A percentile compares a stretch with the other conserved stretches of the same genome.
Conservation (phyloP, 805 yeast genomes). For the Cyberlindnera maclurae region DNA sequence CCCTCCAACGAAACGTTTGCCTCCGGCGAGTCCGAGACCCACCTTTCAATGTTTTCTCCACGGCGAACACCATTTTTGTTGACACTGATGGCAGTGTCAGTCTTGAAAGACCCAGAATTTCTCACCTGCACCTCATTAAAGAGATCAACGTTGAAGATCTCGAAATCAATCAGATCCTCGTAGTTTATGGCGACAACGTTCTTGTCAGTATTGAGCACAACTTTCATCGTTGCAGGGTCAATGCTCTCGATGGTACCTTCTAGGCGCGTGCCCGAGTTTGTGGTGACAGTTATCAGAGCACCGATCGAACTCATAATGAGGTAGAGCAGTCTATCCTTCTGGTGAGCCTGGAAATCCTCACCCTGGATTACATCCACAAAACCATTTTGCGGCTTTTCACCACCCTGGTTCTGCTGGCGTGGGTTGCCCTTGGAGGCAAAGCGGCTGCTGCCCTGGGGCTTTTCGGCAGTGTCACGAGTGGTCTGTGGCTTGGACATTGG, state of each 20-base stretch:
- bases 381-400: slow-evolving; percentile 1
- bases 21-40: slow-evolving; percentile 46
- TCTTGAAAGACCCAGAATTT: slow-evolving; percentile 45
- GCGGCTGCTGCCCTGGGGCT: slow-evolving; percentile 8
- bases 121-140: slow-evolving; percentile 9
- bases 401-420: slow-evolving; percentile 2
- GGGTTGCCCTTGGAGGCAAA: too few relatives aligned
- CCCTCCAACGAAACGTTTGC: slow-evolving; percentile 17
- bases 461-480: slow-evolving; percentile 6
- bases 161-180: slow-evolving; percentile 33
- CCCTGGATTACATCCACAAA: slow-evolving; percentile 9
- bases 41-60: slow-evolving; percentile 60
- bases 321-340: slow-evolving; percentile 47
- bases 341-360: slow-evolving; percentile 23
- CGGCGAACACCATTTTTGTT: slow-evolving; percentile 37
- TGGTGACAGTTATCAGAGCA: slow-evolving; percentile 47
- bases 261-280: slow-evolving; percentile 52
- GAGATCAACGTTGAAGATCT: slow-evolving; percentile 29
- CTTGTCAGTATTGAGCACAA: slow-evolving; percentile 25
- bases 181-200: slow-evolving; percentile 23
- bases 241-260: slow-evolving; percentile 53
- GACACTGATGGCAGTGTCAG: slow-evolving; percentile 68
- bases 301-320: slow-evolving; percentile 57
- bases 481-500: slow-evolving; percentile 12
- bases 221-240: slow-evolving; percentile 38